phyloP scores from a whole-genome alignment of 1,139 yeast genomes.

The Petasospora rhodanensis region DNA sequence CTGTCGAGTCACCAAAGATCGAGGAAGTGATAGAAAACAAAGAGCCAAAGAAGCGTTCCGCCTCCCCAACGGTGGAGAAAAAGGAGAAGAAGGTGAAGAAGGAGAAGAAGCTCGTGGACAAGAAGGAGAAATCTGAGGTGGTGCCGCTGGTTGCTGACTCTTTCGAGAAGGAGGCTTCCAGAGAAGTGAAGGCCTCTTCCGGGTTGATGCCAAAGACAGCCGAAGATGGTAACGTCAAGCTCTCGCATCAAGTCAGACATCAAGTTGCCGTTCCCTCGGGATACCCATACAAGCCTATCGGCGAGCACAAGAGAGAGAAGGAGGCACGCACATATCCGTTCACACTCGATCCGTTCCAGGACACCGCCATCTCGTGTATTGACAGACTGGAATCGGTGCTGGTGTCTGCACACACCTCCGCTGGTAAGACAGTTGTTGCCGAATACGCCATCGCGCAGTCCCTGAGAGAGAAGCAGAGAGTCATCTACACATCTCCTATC shows the following conservation, averaged over 20 bases:
- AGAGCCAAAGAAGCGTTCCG: conserved; percentile 24
- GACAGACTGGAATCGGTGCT: conserved; percentile 94
- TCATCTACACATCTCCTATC: conserved; percentile 95
- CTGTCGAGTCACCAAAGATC: too few species aligned
- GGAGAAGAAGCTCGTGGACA: conserved; percentile 29
- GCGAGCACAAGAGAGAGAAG: conserved; percentile 67
- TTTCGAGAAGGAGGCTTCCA: conserved; percentile 84
- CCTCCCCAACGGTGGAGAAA: conserved; percentile 20
- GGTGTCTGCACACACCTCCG: conserved; percentile 97
- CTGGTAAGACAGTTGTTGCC: conserved; percentile 98
- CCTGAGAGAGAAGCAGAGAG: conserved; percentile 83
- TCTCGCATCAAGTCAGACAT: conserved; percentile 92
- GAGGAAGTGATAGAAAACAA: conserved; percentile 12
- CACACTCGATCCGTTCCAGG: conserved; percentile 91
- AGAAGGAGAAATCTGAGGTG: conserved; percentile 33
- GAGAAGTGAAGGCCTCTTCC: conserved; percentile 77
- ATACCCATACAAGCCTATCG: conserved; percentile 81
- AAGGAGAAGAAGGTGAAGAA: conserved; percentile 30
- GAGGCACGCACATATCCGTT: conserved; percentile 92
- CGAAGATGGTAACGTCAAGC: conserved; percentile 52
- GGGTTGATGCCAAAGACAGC: conserved; percentile 51
- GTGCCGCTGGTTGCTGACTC: conserved; percentile 82
- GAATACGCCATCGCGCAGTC: conserved; percentile 98
- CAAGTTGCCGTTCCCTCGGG: conserved; percentile 96
- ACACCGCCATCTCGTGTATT: conserved; percentile 89